Percentiles rank a stretch among this genome's conserved stretches.
Conservation (phyloP, 1,284 basidiomycete genomes). For the Apiotrichum domesticum region DNA sequence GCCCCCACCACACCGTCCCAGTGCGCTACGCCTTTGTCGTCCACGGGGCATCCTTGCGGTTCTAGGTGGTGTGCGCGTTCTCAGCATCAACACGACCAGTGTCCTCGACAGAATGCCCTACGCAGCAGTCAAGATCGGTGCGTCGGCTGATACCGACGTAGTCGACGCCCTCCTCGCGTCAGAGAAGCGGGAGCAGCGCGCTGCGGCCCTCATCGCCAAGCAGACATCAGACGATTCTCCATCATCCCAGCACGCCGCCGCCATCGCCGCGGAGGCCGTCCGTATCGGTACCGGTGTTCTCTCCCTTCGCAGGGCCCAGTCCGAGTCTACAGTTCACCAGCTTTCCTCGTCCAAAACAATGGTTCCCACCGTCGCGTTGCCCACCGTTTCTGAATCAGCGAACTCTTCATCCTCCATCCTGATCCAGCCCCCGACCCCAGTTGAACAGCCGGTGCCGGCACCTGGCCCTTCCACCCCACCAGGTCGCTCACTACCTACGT, state of each 20-base stretch:
- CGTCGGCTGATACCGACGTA: conserved; percentile 10
- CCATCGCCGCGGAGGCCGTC: background rate
- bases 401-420: background rate
- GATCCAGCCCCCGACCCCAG: conserved; percentile 8
- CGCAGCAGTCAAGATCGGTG: conserved; percentile 5
- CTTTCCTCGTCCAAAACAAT: background rate
- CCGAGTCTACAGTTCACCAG: conserved; percentile 8
- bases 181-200: background rate
- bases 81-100: conserved; percentile 4
- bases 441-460: background rate
- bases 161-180: conserved; percentile 4
- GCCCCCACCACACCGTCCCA: background rate
- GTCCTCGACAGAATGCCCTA: conserved; percentile 12
- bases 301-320: conserved; percentile 9
- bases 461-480: background rate
- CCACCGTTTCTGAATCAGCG: background rate
- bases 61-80: conserved; percentile 13
- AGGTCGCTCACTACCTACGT: background rate
- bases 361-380: background rate
- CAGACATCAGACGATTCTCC: too few relatives aligned
- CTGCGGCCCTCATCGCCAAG: background rate
- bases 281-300: background rate
- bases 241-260: background rate
- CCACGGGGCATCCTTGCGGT: conserved; percentile 9
- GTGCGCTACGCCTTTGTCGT: conserved; percentile 2